Conservation (phyloP, 768 basidiomycete species). For the Boletus sensibilis region DNA sequence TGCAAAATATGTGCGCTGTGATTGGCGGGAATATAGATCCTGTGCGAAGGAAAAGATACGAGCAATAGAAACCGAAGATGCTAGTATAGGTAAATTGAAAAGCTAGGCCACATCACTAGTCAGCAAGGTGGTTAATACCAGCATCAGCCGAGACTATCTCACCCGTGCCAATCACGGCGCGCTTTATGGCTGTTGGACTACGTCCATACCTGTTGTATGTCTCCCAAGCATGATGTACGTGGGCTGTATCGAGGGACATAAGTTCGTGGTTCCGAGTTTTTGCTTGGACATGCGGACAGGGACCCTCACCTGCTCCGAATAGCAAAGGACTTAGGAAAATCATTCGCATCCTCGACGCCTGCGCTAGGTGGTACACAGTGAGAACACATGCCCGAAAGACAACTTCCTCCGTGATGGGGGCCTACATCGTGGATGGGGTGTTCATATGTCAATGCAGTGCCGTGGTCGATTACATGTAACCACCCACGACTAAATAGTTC, state of each 20-base stretch:
- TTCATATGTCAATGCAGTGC: neutral
- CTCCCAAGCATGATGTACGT: slow-evolving; percentile 91
- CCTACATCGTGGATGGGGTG: slow-evolving; percentile 43
- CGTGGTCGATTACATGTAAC: neutral
- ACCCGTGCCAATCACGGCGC: slow-evolving; percentile 59
- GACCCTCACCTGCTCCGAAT: slow-evolving; percentile 78
- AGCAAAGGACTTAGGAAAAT: slow-evolving; percentile 80
- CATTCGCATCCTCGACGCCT: slow-evolving; percentile 53
- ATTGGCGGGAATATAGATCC: slow-evolving; percentile 79
- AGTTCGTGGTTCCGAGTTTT: slow-evolving; percentile 1
- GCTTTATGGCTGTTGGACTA: slow-evolving; percentile 58
- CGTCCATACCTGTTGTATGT: slow-evolving; percentile 73
- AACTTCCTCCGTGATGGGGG: slow-evolving; percentile 88
- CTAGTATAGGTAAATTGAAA: slow-evolving; percentile 92
- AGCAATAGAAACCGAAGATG: slow-evolving; percentile 84
- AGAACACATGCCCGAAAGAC: slow-evolving; percentile 88
- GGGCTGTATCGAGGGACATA: slow-evolving; percentile 51
- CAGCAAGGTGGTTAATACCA: slow-evolving; percentile 10
- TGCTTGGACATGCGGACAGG: neutral
- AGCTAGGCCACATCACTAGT: slow-evolving; percentile 43
- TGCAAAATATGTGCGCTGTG: slow-evolving; percentile 87
- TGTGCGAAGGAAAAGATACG: slow-evolving; percentile 84
- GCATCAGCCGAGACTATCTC: slow-evolving; percentile 19
- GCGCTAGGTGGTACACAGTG: slow-evolving; percentile 66
- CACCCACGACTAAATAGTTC: slow-evolving; percentile 59